Base-by-base conservation (phyloP, 2,329 filamentous ascomycete species). In the Fusarium phyllophilum region DNA sequence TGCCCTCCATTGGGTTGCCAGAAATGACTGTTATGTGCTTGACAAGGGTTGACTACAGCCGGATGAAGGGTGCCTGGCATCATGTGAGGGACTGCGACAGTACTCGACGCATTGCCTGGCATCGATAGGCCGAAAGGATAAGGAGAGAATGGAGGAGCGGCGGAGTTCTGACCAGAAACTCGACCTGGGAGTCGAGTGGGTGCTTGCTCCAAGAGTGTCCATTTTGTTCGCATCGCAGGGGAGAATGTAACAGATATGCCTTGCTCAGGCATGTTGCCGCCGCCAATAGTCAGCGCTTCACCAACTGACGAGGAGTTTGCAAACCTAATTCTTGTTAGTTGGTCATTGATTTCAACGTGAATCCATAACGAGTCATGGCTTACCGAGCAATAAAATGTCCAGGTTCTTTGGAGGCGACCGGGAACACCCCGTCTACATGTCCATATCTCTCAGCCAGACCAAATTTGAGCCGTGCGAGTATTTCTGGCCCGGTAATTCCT, bases 221-320 rank as follows among this genome's bases (percentile, higher is more conserved):
- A 83, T 65, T 82, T 83, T 5, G 81, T 82, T 33, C 79, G 74
- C 52, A 78, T 48, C 11, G 76, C 72, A 8, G 82, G 78, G 9
- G 67, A 66, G 34, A 83, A 78, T 20, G 6, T 46, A 26, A 83
- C 36, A 10, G 72, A 71, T 14, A 83, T 63, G 5, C 70, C 67
- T 34, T 74, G 75, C 44, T 81, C 81, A 9, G 68, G 68, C 45
- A 83, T 70, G 14, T 42, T 44, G 10, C 76, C 75, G 12, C 63
- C 54, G 5, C 70, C 75, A 49, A 76, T 69, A 20, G 62, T 54
- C 45, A 83, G 62, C 4, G 81, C 80, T 39, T 73, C 65, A 10
- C 57, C 31, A 38, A 78, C 79, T 15, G 80, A 81, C 5, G 68
- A 62, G 41, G 81, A 78, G 6, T 64, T 51, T 11, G 54, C 41